Evolutionary conservation across 306 rosid species (phyloP).

Genomic region (Cicer chorassanicum): DNA sequence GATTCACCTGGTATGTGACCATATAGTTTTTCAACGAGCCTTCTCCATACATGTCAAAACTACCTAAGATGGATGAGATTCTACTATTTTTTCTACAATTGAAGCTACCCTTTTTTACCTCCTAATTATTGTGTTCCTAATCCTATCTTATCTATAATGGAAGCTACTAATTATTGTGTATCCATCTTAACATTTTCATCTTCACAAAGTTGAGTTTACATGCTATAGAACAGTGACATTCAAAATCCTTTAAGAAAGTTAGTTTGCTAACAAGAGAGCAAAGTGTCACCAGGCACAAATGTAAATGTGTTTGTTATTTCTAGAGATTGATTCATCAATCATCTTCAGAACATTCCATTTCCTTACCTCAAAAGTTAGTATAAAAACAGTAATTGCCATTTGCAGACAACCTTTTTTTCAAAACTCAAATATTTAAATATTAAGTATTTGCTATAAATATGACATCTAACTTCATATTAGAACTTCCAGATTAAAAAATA

Average conservation of each 20-base stretch:
- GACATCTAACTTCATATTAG: conserved; percentile 15
- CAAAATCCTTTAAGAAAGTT: conserved; percentile 24
- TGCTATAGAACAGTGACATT: conserved; percentile 24
- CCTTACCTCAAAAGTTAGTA: conserved; percentile 15
- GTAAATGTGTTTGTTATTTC: not conserved
- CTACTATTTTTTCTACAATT: not conserved
- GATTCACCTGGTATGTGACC: not conserved
- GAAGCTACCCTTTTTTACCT: not conserved
- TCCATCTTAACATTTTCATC: not conserved
- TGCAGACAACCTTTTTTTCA: not conserved
- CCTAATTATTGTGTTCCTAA: not conserved
- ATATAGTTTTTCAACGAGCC: not conserved
- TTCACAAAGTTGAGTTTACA: not conserved
- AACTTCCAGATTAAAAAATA: not conserved
- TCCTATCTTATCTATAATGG: not conserved
- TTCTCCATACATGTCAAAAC: not conserved
- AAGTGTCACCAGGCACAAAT: conserved; percentile 11
- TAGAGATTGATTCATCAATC: conserved; percentile 26
- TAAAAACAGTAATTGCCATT: conserved; percentile 1
- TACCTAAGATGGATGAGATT: not conserved
- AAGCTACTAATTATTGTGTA: not conserved
- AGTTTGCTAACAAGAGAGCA: conserved; percentile 8
- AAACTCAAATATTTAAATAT: not conserved
- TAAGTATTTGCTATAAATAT: conserved; percentile 10
- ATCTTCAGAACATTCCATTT: conserved; percentile 22